These are phyloP conservation scores for Scleroderma bovista DNA, from an alignment of 768 basidiomycete species.

Conservation along the genomic window DNA sequence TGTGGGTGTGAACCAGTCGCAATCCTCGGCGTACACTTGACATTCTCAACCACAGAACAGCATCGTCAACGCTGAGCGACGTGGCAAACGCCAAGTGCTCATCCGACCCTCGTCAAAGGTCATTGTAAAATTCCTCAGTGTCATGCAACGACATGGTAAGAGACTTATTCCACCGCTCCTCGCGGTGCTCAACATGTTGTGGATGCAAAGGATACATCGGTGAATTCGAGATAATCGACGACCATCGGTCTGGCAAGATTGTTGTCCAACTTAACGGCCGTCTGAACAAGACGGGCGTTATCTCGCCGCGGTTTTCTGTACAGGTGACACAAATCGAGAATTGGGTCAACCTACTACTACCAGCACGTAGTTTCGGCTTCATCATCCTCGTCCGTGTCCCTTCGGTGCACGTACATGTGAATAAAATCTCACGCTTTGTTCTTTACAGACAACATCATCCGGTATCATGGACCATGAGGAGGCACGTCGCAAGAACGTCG, in stretches of 20 bases:
- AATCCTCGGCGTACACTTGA: background rate
- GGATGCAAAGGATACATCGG: slow-evolving; percentile 88
- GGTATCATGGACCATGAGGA: slow-evolving; percentile 99
- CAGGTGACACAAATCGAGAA: slow-evolving; percentile 87
- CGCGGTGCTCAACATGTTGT: background rate
- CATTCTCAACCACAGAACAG: slow-evolving; percentile 53
- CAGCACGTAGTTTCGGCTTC: slow-evolving; percentile 93
- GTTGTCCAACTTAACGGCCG: slow-evolving; percentile 98
- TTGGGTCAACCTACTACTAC: slow-evolving; percentile 96
- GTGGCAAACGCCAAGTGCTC: slow-evolving; percentile 99
- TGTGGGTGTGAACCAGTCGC: slow-evolving; percentile 24
- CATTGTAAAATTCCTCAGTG: slow-evolving; percentile 93
- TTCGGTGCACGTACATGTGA: background rate
- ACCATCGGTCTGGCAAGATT: slow-evolving; percentile 97
- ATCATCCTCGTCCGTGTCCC: slow-evolving; percentile 76
- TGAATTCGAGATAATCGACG: slow-evolving; percentile 98
- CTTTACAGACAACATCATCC: slow-evolving; percentile 81
- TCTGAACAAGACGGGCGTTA: slow-evolving; percentile 99
- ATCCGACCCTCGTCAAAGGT: slow-evolving; percentile 98
- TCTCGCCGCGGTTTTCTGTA: slow-evolving; percentile 98
- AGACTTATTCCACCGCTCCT: slow-evolving; percentile 1
- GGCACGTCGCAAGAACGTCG: slow-evolving; percentile 96
- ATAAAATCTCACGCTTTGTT: no score
- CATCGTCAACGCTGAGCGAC: slow-evolving; percentile 99
- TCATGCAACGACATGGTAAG: slow-evolving; percentile 99